phyloP scores from a whole-genome alignment of 257 asterid species.

The Rubia yunnanensis region DNA sequence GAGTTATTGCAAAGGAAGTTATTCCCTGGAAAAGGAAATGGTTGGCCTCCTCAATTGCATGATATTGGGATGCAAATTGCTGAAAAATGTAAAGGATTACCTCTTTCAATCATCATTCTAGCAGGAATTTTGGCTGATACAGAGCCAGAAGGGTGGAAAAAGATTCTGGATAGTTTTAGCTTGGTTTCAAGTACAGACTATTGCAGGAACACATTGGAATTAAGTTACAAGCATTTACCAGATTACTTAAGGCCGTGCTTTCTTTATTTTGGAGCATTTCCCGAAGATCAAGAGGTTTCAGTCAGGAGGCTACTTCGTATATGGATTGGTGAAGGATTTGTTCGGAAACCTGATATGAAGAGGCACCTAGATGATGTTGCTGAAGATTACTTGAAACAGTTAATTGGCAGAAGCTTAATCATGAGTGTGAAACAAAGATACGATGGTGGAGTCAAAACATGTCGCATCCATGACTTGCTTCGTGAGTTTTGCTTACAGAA shows the following conservation, averaged over 20 bases:
- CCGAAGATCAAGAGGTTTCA: neutral
- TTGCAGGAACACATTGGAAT: neutral
- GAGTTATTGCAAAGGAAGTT: neutral
- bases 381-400: neutral
- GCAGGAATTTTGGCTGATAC: neutral
- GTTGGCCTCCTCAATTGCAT: neutral
- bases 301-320: neutral
- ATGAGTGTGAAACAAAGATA: neutral
- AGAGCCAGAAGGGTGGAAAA: neutral
- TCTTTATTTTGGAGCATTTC: neutral
- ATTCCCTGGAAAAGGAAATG: neutral
- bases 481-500: neutral
- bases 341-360: neutral
- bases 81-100: neutral
- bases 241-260: neutral
- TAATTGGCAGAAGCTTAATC: neutral
- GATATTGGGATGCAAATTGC: neutral
- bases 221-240: constrained; percentile 11
- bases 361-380: neutral
- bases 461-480: neutral
- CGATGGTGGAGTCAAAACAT: neutral
- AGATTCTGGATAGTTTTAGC: neutral
- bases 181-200: neutral
- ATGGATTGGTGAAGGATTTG: neutral
- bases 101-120: neutral